Evolutionary conservation across 2,329 filamentous ascomycete species (phyloP).

Genomic region (Hymenoscyphus albidus): DNA sequence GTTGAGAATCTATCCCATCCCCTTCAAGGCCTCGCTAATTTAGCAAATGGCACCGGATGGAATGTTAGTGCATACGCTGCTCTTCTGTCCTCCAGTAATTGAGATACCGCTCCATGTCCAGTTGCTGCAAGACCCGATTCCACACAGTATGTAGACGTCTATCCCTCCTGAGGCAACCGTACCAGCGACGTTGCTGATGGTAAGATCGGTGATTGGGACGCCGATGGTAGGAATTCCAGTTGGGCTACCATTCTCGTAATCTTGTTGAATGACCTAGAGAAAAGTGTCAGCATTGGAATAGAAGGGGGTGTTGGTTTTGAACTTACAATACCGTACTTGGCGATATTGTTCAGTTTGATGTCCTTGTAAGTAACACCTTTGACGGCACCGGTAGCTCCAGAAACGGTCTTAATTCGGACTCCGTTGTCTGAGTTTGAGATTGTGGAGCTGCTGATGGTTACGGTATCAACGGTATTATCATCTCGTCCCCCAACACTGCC

Average conservation of each 20-base stretch:
- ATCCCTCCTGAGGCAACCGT: slow-evolving; percentile 38
- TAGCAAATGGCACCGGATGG: slow-evolving; percentile 32
- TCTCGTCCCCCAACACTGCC: slow-evolving; percentile 51
- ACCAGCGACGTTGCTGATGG: slow-evolving; percentile 42
- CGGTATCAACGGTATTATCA: slow-evolving; percentile 10
- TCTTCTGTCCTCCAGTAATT: slow-evolving; percentile 48
- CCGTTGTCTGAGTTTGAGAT: slow-evolving; percentile 26
- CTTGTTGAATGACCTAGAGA: slow-evolving; percentile 49
- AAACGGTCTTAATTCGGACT: slow-evolving; percentile 54
- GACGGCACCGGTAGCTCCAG: slow-evolving; percentile 48
- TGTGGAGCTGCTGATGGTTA: slow-evolving; percentile 8
- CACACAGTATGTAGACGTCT: slow-evolving; percentile 51
- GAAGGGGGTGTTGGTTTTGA: background rate
- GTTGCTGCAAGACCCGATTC: slow-evolving; percentile 44
- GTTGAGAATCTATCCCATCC: background rate
- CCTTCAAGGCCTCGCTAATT: background rate
- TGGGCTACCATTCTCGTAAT: slow-evolving; percentile 44
- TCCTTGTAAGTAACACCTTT: slow-evolving; percentile 47
- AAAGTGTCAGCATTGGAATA: background rate
- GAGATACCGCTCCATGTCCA: slow-evolving; percentile 47
- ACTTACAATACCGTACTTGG: slow-evolving; percentile 40
- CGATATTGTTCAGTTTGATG: slow-evolving; percentile 47
- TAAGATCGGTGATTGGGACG: slow-evolving; percentile 48
- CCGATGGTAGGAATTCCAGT: slow-evolving; percentile 43
- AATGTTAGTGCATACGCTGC: slow-evolving; percentile 39